Base-by-base conservation (phyloP, 371 early-diverging fungal genomes). In the Syncephalastrum sp. region DNA sequence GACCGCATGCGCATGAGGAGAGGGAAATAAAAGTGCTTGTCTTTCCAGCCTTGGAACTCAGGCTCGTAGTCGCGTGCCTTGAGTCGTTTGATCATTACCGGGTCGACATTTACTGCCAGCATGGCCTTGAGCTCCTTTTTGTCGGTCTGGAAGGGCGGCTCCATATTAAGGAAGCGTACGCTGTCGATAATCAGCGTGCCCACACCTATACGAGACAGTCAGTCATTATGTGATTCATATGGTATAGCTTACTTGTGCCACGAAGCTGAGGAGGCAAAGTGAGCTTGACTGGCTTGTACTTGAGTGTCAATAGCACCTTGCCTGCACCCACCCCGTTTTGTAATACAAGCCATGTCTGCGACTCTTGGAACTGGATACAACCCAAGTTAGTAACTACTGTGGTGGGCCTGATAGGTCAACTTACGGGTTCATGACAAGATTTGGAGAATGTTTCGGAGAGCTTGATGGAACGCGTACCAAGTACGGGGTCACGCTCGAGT, bases 251-350 rank as follows among this genome's bases (percentile, higher is more conserved):
- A 72, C 69, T 64, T 55, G 67, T 25, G 21, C 72, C 69, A 47
- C 59, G 67, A 15, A 74, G 49, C 41, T 63, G 50, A 3, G 65
- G 59, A 14, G 77, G 67, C 4, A 76, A 42, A 3, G 65, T 61
- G 42, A 76, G 48, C 16, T 65, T 66, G n/a, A 73, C 67, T 17
- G 77, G 77, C 49, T 76, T 76, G 46, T 69, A 76, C 16, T 68
- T 69, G 19, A 76, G 42, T 6, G 73, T 60, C 0, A 76, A 8
- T n/a, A 76, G 54, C 6, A 76, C 56, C 58, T 76, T 76, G 23
- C 77, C 77, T 52, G 69, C 70, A 1, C 73, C 77, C 51, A 76
- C 69, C 29, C 74, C 77, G 46, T 67, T 60, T 1, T 53, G 21
- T 12, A 76, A 52, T 24, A 68, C 61, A 15, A 76, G 27, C 77